Evolutionary conservation across 805 yeast genomes (phyloP).

Genomic region (Diddensiella caesifluorescens): DNA sequence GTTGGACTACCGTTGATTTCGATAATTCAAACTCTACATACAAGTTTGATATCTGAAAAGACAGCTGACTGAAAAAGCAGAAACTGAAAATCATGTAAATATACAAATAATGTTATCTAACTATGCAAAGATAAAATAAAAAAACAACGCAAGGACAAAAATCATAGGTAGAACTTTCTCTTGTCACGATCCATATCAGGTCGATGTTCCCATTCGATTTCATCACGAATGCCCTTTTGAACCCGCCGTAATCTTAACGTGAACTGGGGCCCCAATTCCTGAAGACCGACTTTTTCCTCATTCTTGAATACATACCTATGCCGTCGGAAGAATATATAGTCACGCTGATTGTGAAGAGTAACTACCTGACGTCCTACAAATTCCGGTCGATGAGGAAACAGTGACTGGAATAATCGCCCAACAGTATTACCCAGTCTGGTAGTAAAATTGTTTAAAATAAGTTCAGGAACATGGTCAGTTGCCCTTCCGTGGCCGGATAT

Average conservation of each 20-base stretch:
- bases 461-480: conserved; percentile 86
- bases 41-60: no score
- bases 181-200: conserved; percentile 96
- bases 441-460: conserved; percentile 84
- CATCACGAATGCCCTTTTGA: conserved; percentile 88
- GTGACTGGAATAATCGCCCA: conserved; percentile 83
- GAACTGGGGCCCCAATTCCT: conserved; percentile 95
- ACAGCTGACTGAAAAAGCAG: no score
- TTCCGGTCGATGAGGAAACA: conserved; percentile 91
- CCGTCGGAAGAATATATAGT: conserved; percentile 89
- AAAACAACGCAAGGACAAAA: no score
- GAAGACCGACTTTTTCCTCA: conserved; percentile 90
- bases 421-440: conserved; percentile 92
- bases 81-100: background rate
- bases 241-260: conserved; percentile 82
- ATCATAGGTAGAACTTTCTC: conserved; percentile 82
- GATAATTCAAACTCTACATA: no score
- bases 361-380: conserved; percentile 93
- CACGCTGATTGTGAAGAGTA: conserved; percentile 94
- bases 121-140: no score
- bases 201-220: conserved; percentile 93
- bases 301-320: conserved; percentile 87
- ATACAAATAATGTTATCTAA: background rate
- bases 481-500: conserved; percentile 87
- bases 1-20: conserved; percentile 7